phyloP scores from a whole-genome alignment of 2,329 filamentous ascomycete genomes.

The Clonostachys chloroleuca region DNA sequence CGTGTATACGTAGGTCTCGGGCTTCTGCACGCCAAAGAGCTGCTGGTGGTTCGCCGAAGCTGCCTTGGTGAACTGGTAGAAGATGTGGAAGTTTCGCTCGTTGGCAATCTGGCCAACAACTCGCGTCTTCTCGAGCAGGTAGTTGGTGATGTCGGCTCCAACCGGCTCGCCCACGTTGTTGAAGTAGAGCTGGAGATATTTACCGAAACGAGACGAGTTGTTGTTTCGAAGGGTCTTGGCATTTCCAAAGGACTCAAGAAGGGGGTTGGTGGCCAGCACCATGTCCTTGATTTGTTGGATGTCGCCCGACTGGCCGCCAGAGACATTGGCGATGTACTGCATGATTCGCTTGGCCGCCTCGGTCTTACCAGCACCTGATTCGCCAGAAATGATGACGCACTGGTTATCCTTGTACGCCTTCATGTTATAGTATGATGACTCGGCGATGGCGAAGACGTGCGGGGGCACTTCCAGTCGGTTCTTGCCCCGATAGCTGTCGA shows the following conservation, averaged over 20 bases:
- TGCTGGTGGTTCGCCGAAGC: constrained; percentile 83
- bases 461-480: constrained; percentile 93
- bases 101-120: constrained; percentile 93
- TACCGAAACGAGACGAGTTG: constrained; percentile 97
- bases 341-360: constrained; percentile 98
- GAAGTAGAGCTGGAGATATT: constrained; percentile 97
- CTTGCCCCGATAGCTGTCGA: constrained; percentile 93
- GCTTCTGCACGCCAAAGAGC: constrained; percentile 85
- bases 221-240: constrained; percentile 98
- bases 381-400: constrained; percentile 98
- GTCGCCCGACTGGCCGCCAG: constrained; percentile 75
- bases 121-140: constrained; percentile 89
- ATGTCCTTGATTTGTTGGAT: constrained; percentile 99
- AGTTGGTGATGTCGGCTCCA: constrained; percentile 97
- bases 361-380: constrained; percentile 97
- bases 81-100: constrained; percentile 98
- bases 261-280: constrained; percentile 95
- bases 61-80: constrained; percentile 97
- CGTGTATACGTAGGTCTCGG: constrained; percentile 90
- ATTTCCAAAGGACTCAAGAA: constrained; percentile 97
- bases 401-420: constrained; percentile 99
- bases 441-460: constrained; percentile 96
- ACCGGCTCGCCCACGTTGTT: constrained; percentile 87
- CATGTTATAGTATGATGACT: constrained; percentile 98
- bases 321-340: constrained; percentile 99